Percentiles rank a stretch among this genome's conserved stretches.
Evolutionary conservation across 176 grass and related monocot genomes (phyloP).

Genomic region (Bolboschoenus planiculmis): DNA sequence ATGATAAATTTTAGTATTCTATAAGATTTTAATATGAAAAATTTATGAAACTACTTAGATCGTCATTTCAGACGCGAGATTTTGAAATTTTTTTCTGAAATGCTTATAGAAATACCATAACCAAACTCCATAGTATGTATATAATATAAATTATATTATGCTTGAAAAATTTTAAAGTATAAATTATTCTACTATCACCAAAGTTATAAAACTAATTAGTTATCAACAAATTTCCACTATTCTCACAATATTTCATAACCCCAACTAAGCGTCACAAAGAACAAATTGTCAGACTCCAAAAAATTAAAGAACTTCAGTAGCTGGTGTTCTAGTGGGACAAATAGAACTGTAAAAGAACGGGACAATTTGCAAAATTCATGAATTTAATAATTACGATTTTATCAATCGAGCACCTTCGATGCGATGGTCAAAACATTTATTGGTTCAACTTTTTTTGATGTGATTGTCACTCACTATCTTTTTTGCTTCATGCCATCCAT

Average conservation of each 20-base stretch:
- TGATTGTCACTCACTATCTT: not conserved
- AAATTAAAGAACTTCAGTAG: too few species aligned
- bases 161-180: too few species aligned
- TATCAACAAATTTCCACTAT: not conserved
- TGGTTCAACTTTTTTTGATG: not conserved
- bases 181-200: too few species aligned
- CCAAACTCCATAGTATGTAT: too few species aligned
- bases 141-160: too few species aligned
- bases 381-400: not conserved
- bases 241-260: not conserved
- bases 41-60: too few species aligned
- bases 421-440: not conserved
- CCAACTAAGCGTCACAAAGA: not conserved
- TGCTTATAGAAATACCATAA: too few species aligned
- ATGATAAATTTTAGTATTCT: too few species aligned
- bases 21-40: too few species aligned
- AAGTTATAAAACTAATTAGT: not conserved
- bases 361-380: not conserved
- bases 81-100: too few species aligned
- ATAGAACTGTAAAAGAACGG: not conserved
- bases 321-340: not conserved
- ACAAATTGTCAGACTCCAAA: too few species aligned
- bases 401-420: not conserved
- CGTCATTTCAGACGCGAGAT: too few species aligned
- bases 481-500: not conserved